Base-by-base conservation (phyloP, 2,329 filamentous ascomycete genomes). In the Botrytis fragariae region DNA sequence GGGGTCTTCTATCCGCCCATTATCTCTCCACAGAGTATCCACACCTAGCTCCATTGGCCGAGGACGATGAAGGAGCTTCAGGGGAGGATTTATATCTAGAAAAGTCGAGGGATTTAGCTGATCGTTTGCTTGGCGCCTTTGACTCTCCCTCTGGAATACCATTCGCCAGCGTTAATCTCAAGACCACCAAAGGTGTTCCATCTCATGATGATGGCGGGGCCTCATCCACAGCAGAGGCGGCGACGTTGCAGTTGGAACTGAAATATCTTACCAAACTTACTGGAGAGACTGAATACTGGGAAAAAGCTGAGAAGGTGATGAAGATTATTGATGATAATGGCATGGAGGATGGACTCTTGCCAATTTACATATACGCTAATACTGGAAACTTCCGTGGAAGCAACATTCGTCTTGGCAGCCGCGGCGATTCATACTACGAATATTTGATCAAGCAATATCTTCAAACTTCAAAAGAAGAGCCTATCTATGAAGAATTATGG, bases 401-500 rank as follows among this genome's bases (percentile, higher is more conserved):
- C 32, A 97, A 98, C 80, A 95, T 99, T 79, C 92, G 96, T 29
- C 87, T 98, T 35, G 96, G 96, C 57, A 98, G 94, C 81, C 90
- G 96, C 75, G 96, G 96, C 63, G 96, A 99, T 84, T 98, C 95
- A 65, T 99, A 98, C 84, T 99, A 99, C 83, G 94, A 99, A 84
- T 99, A 99, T 82, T 89, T 99, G 69, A 97, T 98, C 85, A 99
- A 99, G 84, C 96, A 99, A 82, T 98, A 97, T 81, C 87, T 98
- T 32, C 96, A 99, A 83, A 99, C 96, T 20, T 93, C 93, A 73
- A 90, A 92, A 81, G 87, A 95, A 79, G 95, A 99, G 81, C 86
- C 90, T 0, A 84, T 98, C 25, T 99, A 99, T 82, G 86, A 91
- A 76, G 93, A 96, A 22, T 93, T 99, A 90, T 99, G 97, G 95